Evolutionary conservation across 2,329 filamentous ascomycete genomes (phyloP).

Genomic region (Hymenotorrendiella dingleyae): DNA sequence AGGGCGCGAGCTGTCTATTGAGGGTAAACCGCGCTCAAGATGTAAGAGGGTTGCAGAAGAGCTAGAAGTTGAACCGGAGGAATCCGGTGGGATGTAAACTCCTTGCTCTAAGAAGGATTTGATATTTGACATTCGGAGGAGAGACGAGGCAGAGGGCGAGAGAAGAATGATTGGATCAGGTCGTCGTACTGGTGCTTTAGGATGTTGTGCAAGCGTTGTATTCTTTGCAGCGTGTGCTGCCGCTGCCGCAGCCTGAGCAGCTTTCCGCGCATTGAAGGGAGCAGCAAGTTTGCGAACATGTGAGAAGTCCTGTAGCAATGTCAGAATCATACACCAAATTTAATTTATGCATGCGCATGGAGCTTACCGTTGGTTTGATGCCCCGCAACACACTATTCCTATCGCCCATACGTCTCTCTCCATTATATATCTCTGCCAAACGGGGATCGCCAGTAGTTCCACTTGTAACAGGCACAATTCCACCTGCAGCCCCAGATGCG

Average conservation of each 20-base stretch:
- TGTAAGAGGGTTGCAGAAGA: conserved; percentile 76
- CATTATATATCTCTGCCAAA: conserved; percentile 81
- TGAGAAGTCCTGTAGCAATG: conserved; percentile 73
- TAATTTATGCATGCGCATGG: not conserved
- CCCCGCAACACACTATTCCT: conserved; percentile 83
- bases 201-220: conserved; percentile 47
- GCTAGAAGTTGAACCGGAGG: conserved; percentile 51
- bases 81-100: conserved; percentile 71
- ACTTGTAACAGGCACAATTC: conserved; percentile 33
- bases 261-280: conserved; percentile 64
- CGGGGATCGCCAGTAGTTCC: conserved; percentile 61
- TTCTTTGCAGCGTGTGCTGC: conserved; percentile 36
- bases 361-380: conserved; percentile 78
- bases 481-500: conserved; percentile 38
- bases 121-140: conserved; percentile 92
- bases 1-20: conserved; percentile 62
- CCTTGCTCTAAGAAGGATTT: conserved; percentile 88
- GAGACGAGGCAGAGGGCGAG: conserved; percentile 88
- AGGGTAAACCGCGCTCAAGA: conserved; percentile 70
- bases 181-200: conserved; percentile 44
- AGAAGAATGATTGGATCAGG: conserved; percentile 91
- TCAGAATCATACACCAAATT: conserved; percentile 8
- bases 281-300: conserved; percentile 82
- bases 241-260: conserved; percentile 31
- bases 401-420: conserved; percentile 87